phyloP scores from a whole-genome alignment of 1,139 yeast species.

The Hanseniaspora sp. region DNA sequence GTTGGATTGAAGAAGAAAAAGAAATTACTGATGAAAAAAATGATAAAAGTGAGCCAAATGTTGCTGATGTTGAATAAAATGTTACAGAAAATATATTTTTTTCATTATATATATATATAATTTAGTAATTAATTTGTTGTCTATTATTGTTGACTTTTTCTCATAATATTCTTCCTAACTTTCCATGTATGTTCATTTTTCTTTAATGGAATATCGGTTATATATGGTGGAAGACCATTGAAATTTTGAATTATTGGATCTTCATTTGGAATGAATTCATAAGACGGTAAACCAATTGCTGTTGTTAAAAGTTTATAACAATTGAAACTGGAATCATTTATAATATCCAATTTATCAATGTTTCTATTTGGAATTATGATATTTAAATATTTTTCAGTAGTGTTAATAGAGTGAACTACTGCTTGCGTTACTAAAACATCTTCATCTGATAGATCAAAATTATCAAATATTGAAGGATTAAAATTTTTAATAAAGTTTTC shows the following conservation, averaged over 20 bases:
- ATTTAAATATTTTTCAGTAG: slow-evolving; percentile 35
- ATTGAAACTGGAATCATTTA: slow-evolving; percentile 22
- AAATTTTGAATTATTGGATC: slow-evolving; percentile 20
- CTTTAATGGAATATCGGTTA: slow-evolving; percentile 23
- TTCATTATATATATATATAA: not conserved
- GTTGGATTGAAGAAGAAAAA: slow-evolving; percentile 36
- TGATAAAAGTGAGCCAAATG: not conserved
- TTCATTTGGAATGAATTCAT: slow-evolving; percentile 32
- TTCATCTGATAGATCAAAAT: not conserved
- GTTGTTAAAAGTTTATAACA: slow-evolving; percentile 50
- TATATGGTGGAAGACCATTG: slow-evolving; percentile 15
- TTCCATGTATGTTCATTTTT: slow-evolving; percentile 46
- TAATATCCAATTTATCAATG: slow-evolving; percentile 7
- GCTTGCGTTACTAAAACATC: slow-evolving; percentile 36
- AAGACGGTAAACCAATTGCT: slow-evolving; percentile 50
- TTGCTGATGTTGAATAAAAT: not conserved
- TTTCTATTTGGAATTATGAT: slow-evolving; percentile 43
- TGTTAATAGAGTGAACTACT: slow-evolving; percentile 55
- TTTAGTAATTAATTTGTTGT: not conserved
- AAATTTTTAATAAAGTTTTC: not conserved
- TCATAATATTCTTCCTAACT: slow-evolving; percentile 50
- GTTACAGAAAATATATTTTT: not conserved
- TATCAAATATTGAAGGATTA: not conserved
- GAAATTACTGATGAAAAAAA: slow-evolving; percentile 17
- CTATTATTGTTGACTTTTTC: slow-evolving; percentile 35